Base-by-base conservation (phyloP, 768 basidiomycete species). In the Rickenella mellea region DNA sequence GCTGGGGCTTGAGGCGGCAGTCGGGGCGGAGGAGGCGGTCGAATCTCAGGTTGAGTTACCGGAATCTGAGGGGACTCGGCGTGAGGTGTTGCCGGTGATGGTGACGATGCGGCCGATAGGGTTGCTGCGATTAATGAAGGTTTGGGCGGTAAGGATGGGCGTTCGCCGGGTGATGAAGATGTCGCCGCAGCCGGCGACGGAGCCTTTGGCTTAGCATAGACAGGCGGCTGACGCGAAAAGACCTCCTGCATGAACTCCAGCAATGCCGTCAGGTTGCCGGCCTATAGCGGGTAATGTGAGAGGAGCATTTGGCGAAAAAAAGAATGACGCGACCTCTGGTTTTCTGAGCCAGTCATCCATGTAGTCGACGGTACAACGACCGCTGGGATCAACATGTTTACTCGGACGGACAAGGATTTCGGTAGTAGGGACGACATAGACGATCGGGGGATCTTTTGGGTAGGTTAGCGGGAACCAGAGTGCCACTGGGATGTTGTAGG, bases 401-500 rank as follows among this genome's bases (percentile, higher is more conserved):
- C 81, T 76, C 9, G 87, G 71, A 50, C 80, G 80, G 52, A 99
- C 78, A 45, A 92, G 80, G 82, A 99, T 90, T 54, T 87, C 81
- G 41, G 68, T 74, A 2, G 90, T 96, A 26, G 96, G 94, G 10
- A 90, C 84, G 50, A 99, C 92, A 65, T 90, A 97, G 17, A 71
- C 71, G 53, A 98, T 74, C 17, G 96, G 96, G 0, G 92, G 80
- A 10, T 68, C 67, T 31, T 72, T 69, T 3, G 94, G 94, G 55
- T 91, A 97, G 30, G 88, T 86, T 40, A 73, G 71, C 2, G 90
- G 72, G 30, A 98, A 51, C 92, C 93, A 98, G 47, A 94, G 51
- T 10, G 85, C 78, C 52, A 99, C 62, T 3, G 96, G 96, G 52
- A 98, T 97, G 60, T 99, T 90, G 69, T 99, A 99, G 2, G 82